Conservation (phyloP, 73 alveolate species). For the Vitrella brassicaformis region DNA sequence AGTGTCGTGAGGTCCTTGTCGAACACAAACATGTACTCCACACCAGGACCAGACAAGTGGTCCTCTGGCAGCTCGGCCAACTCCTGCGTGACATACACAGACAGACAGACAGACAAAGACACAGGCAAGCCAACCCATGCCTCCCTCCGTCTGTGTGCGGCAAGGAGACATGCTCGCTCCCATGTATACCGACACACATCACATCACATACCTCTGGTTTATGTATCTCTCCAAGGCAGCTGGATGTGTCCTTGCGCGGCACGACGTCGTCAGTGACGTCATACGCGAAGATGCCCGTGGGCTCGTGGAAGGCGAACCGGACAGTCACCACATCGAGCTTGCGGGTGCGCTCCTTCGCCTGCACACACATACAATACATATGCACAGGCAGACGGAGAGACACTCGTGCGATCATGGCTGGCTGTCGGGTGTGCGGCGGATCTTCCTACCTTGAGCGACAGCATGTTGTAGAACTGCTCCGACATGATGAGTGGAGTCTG, state of each 20-base stretch:
- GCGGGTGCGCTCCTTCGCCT: background rate
- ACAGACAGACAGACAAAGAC: background rate
- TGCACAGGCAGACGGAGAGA: background rate
- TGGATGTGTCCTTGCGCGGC: background rate
- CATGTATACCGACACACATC: no score
- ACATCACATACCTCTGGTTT: background rate
- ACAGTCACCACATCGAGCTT: background rate
- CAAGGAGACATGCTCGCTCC: background rate
- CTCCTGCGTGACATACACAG: background rate
- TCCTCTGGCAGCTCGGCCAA: background rate
- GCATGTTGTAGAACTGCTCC: background rate
- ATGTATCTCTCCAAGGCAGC: background rate
- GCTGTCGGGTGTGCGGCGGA: no score
- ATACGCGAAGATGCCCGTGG: background rate
- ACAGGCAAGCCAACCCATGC: background rate
- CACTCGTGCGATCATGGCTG: no score
- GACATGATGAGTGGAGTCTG: background rate
- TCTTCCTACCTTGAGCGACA: background rate
- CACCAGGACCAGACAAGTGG: background rate
- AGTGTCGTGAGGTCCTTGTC: background rate
- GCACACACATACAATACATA: background rate
- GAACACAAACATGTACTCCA: background rate
- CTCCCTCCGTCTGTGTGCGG: no score
- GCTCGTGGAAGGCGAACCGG: background rate
- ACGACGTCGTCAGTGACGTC: background rate